A percentile compares a stretch with the other conserved stretches of the same genome.
phyloP scores from a whole-genome alignment of 1,284 basidiomycete genomes.

The Neonothopanus nambi region DNA sequence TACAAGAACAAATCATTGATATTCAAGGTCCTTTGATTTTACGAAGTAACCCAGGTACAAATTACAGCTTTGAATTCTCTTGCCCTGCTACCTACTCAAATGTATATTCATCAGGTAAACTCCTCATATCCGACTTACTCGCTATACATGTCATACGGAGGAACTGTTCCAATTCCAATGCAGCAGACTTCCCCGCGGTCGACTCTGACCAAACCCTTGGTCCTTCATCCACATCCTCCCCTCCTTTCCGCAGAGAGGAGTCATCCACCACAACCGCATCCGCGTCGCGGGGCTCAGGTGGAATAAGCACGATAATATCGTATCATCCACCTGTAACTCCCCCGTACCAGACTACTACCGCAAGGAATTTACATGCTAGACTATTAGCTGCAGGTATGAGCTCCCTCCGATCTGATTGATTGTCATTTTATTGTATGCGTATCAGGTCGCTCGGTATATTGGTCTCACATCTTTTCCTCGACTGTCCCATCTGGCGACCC shows the following conservation, averaged over 20 bases:
- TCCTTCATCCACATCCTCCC: background rate
- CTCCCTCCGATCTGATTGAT: background rate
- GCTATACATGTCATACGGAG: slow-evolving; percentile 50
- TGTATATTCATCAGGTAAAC: background rate
- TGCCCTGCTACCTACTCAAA: slow-evolving; percentile 21
- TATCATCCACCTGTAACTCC: slow-evolving; percentile 35
- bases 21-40: slow-evolving; percentile 39
- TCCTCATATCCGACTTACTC: slow-evolving; percentile 45
- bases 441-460: slow-evolving; percentile 47
- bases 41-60: slow-evolving; percentile 22
- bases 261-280: background rate
- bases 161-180: background rate
- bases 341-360: slow-evolving; percentile 33
- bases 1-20: slow-evolving; percentile 37
- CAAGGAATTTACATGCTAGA: slow-evolving; percentile 39
- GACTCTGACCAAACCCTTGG: slow-evolving; percentile 1
- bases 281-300: background rate
- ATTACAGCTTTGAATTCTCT: background rate
- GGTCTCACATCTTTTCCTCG: slow-evolving; percentile 46
- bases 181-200: background rate
- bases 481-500: slow-evolving; percentile 39
- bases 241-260: background rate
- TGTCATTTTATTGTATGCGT: background rate
- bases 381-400: slow-evolving; percentile 39
- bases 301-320: slow-evolving; percentile 47